These are phyloP conservation scores for Penicillium aurantiogriseum DNA, from an alignment of 2,329 filamentous ascomycete genomes.

Conservation along the genomic window DNA sequence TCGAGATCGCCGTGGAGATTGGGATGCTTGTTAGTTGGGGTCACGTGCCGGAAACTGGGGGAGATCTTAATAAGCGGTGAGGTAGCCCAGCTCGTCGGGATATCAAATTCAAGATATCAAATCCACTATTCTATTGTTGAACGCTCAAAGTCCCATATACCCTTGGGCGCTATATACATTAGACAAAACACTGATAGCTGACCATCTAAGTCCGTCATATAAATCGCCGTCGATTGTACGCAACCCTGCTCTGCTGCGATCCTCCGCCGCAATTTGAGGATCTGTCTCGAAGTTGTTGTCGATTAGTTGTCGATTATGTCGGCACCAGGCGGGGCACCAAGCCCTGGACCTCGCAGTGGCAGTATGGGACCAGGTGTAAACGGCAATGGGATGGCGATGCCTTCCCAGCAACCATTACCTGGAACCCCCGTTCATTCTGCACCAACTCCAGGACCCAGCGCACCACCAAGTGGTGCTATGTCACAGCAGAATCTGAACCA, in stretches of 20 bases:
- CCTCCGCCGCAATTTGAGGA: neutral
- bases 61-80: constrained; percentile 17
- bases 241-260: neutral
- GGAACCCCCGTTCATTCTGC: constrained; percentile 48
- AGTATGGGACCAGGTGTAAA: constrained; percentile 47
- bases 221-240: neutral
- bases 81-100: constrained; percentile 8
- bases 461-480: constrained; percentile 49
- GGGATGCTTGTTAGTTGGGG: neutral
- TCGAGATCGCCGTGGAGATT: neutral
- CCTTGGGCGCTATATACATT: neutral
- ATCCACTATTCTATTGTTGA: constrained; percentile 12
- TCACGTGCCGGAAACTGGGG: constrained; percentile 18
- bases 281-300: neutral
- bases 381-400: constrained; percentile 43
- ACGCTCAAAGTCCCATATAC: neutral
- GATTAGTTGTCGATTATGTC: constrained; percentile 35
- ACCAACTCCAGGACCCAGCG: constrained; percentile 41
- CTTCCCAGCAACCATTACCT: constrained; percentile 50
- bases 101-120: constrained; percentile 26
- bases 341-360: constrained; percentile 49
- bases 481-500: constrained; percentile 91
- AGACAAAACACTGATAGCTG: neutral
- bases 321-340: constrained; percentile 47
- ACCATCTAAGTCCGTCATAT: neutral